These are phyloP conservation scores for Saccharomyces hybrid DNA, from an alignment of 1,139 yeast genomes.

Conservation along the genomic window DNA sequence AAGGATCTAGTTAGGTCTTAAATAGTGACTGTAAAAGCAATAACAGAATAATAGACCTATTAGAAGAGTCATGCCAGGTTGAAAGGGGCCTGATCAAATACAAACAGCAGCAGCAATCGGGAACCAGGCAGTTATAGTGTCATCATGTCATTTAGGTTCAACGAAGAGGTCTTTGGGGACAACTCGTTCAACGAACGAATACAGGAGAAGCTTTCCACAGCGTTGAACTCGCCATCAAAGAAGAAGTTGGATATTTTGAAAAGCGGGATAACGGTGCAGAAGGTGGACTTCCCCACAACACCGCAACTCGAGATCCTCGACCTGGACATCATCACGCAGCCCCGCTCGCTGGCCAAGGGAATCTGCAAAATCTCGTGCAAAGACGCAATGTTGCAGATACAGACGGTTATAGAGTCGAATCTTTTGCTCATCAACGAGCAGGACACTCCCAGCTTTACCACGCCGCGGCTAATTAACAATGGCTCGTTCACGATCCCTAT, in stretches of 20 bases:
- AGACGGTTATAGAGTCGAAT: slow-evolving; percentile 32
- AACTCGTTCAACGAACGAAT: slow-evolving; percentile 28
- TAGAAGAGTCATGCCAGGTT: background rate
- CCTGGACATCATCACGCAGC: slow-evolving; percentile 25
- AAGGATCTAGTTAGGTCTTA: background rate
- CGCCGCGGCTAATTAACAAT: slow-evolving; percentile 29
- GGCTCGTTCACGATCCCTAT: slow-evolving; percentile 33
- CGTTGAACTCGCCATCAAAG: slow-evolving; percentile 22
- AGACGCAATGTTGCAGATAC: slow-evolving; percentile 29
- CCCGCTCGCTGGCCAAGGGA: slow-evolving; percentile 28
- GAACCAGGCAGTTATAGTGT: background rate
- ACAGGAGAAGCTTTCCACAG: slow-evolving; percentile 22
- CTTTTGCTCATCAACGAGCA: slow-evolving; percentile 25
- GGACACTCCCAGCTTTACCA: slow-evolving; percentile 26
- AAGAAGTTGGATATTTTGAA: slow-evolving; percentile 21
- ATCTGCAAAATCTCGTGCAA: slow-evolving; percentile 29
- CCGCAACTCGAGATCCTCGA: slow-evolving; percentile 31
- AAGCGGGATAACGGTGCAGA: slow-evolving; percentile 27
- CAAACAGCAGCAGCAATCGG: background rate
- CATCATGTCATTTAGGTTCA: slow-evolving; percentile 29
- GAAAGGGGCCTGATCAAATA: background rate
- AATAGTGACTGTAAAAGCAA: background rate
- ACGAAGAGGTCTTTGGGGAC: slow-evolving; percentile 25
- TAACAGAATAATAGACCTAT: background rate
- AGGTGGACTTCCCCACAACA: slow-evolving; percentile 28